phyloP scores from a whole-genome alignment of 202 grass and related monocot genomes.

The Elaeis oleifera region DNA sequence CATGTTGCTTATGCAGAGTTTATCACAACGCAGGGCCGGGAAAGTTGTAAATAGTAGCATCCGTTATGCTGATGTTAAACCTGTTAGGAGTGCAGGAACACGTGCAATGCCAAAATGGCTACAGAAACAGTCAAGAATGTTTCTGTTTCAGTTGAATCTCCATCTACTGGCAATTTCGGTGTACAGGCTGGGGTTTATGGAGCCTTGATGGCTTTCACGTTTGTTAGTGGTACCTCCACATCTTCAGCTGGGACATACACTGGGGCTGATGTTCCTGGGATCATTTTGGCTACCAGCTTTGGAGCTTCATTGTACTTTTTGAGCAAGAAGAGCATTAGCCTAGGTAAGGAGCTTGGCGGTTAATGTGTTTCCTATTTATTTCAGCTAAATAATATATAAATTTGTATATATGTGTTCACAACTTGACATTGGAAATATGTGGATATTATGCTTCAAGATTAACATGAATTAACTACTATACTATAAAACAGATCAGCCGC shows the following conservation, averaged over 20 bases:
- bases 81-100: conserved; percentile 38
- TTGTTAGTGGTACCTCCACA: conserved; percentile 65
- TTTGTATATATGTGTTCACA: too few species aligned
- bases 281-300: conserved; percentile 74
- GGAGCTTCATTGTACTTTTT: conserved; percentile 89
- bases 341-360: conserved; percentile 43
- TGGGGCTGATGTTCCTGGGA: conserved; percentile 65
- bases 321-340: conserved; percentile 80
- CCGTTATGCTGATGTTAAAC: conserved; percentile 94
- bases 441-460: too few species aligned
- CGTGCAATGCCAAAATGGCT: conserved; percentile 56
- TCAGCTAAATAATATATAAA: too few species aligned
- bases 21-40: conserved; percentile 62
- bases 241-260: conserved; percentile 53
- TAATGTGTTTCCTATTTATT: neutral
- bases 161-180: conserved; percentile 48
- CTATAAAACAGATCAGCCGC: too few species aligned
- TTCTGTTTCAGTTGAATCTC: conserved; percentile 57
- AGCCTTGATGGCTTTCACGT: conserved; percentile 81
- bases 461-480: too few species aligned
- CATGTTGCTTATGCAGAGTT: conserved; percentile 86
- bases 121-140: conserved; percentile 61
- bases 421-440: too few species aligned
- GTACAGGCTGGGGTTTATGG: conserved; percentile 71
- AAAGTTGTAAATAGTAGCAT: conserved; percentile 79